These are phyloP conservation scores for Hypericum androsaemum DNA, from an alignment of 345 rosid genomes.

Conservation along the genomic window DNA sequence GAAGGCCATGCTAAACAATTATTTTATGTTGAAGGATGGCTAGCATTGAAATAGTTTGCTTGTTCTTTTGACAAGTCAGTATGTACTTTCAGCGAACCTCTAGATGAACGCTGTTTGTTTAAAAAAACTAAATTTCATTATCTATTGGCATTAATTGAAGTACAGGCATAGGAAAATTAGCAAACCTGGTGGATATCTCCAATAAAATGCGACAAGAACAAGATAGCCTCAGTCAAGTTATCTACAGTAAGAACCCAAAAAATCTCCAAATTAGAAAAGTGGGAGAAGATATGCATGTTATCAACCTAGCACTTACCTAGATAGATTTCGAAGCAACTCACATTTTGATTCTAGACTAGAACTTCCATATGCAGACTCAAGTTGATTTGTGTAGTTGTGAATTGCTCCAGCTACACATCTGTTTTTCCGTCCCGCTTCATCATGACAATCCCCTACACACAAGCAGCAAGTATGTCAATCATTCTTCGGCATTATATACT, in stretches of 20 bases:
- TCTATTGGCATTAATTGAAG: too few species aligned
- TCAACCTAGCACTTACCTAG: background rate
- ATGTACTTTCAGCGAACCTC: too few species aligned
- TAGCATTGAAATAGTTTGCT: too few species aligned
- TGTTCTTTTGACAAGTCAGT: background rate
- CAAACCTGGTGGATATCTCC: slow-evolving; percentile 95
- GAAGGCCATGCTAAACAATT: too few species aligned
- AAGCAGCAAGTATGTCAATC: slow-evolving; percentile 6
- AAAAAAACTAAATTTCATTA: too few species aligned
- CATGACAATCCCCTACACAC: slow-evolving; percentile 82
- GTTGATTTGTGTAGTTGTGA: slow-evolving; percentile 71
- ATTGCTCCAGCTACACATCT: slow-evolving; percentile 85
- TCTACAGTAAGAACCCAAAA: slow-evolving; percentile 33
- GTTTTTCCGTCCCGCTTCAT: slow-evolving; percentile 44
- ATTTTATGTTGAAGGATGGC: too few species aligned
- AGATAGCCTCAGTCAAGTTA: slow-evolving; percentile 80
- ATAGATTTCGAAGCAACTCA: slow-evolving; percentile 18
- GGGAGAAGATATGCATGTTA: slow-evolving; percentile 6
- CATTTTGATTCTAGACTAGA: slow-evolving; percentile 28
- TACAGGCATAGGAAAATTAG: background rate
- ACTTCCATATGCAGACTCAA: slow-evolving; percentile 34
- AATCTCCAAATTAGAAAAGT: slow-evolving; percentile 7
- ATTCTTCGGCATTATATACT: background rate
- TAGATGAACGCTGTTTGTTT: too few species aligned
- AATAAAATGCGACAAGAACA: slow-evolving; percentile 80